Conservation (phyloP, 2,329 filamentous ascomycete species). For the Seiridium cupressi region DNA sequence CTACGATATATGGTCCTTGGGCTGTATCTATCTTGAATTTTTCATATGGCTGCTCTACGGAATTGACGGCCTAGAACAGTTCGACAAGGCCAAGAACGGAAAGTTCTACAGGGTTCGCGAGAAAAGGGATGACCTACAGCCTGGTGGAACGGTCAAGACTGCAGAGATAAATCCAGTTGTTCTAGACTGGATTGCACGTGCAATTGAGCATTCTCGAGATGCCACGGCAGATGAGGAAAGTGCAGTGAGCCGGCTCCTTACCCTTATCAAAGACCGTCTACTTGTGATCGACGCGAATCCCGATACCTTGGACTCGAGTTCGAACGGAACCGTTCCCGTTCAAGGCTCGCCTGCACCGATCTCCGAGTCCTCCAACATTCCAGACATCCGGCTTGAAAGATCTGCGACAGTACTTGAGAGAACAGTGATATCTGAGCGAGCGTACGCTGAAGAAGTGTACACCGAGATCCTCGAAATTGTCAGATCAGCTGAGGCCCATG, state of each 20-base stretch:
- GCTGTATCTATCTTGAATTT: slow-evolving; percentile 12
- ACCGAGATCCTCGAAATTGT: background rate
- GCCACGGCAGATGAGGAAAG: background rate
- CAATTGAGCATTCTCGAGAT: background rate
- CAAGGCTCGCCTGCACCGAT: too few species aligned
- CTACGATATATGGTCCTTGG: slow-evolving; percentile 16
- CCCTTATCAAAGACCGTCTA: background rate
- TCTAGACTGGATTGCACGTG: background rate
- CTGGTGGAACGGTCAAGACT: background rate
- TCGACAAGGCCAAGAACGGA: background rate
- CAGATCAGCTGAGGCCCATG: background rate
- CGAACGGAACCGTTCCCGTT: too few species aligned
- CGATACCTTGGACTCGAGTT: background rate
- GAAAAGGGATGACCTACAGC: background rate
- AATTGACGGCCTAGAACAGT: background rate
- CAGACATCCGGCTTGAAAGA: background rate
- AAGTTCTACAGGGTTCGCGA: background rate
- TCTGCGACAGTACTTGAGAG: background rate
- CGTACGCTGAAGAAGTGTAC: background rate
- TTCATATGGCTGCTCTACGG: slow-evolving; percentile 9
- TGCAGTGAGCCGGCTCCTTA: background rate
- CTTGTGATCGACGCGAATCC: background rate
- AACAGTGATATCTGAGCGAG: background rate
- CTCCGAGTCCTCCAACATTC: background rate
- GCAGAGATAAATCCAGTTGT: background rate